Conservation (phyloP, 2,329 filamentous ascomycete genomes). For the Taxawa tesnikishii region DNA sequence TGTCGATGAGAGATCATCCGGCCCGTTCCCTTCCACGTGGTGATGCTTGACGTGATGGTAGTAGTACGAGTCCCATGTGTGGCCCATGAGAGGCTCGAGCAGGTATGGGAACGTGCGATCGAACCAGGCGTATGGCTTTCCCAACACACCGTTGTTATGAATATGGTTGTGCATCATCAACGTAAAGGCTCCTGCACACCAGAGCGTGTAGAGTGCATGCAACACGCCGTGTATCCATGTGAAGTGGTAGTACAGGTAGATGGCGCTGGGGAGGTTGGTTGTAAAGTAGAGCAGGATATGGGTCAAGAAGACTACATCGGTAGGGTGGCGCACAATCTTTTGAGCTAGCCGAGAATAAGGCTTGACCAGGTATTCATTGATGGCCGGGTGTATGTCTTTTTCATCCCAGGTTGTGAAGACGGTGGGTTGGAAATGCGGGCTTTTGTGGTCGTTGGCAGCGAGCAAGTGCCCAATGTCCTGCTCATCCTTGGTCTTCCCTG, state of each 20-base stretch:
- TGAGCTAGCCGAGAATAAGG: conserved; percentile 48
- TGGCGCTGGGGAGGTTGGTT: conserved; percentile 57
- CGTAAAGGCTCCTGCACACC: conserved; percentile 62
- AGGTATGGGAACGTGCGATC: conserved; percentile 62
- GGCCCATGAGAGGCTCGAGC: conserved; percentile 63
- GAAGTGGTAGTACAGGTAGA: conserved; percentile 54
- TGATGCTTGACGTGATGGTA: conserved; percentile 83
- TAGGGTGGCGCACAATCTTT: conserved; percentile 48
- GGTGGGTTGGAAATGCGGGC: conserved; percentile 41
- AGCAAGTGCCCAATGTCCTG: conserved; percentile 31
- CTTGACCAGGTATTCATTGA: conserved; percentile 40
- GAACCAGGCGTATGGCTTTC: conserved; percentile 40
- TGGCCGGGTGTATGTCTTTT: conserved; percentile 26
- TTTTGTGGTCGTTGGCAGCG: conserved; percentile 36
- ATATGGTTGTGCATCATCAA: conserved; percentile 80
- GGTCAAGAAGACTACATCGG: conserved; percentile 67
- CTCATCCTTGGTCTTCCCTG: too few relatives aligned
- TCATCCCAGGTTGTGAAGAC: conserved; percentile 42
- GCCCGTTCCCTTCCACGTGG: conserved; percentile 70
- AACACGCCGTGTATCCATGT: conserved; percentile 53
- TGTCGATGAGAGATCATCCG: conserved; percentile 63
- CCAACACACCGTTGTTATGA: conserved; percentile 58
- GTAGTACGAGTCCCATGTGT: conserved; percentile 77
- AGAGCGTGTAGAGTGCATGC: conserved; percentile 54
- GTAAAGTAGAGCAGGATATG: conserved; percentile 61